Evolutionary conservation across 2,329 filamentous ascomycete species (phyloP).

Genomic region (Lasiodiplodia sp.): DNA sequence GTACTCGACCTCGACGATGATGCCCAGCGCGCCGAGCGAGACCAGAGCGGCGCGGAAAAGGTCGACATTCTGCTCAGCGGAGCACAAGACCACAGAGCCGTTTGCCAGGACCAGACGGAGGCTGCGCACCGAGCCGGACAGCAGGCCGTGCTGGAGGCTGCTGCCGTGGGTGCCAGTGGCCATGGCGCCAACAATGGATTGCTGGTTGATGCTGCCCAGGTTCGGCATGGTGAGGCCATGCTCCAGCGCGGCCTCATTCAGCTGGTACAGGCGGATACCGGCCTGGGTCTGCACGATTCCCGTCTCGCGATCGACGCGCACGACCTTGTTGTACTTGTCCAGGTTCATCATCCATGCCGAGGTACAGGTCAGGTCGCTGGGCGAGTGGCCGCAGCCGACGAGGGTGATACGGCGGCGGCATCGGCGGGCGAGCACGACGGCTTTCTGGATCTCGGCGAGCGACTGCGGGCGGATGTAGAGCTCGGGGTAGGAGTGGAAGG

Average conservation of each 20-base stretch:
- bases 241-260: slow-evolving; percentile 77
- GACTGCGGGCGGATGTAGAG: slow-evolving; percentile 87
- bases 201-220: slow-evolving; percentile 91
- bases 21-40: slow-evolving; percentile 87
- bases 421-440: slow-evolving; percentile 78
- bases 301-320: slow-evolving; percentile 71
- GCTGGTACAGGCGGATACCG: slow-evolving; percentile 81
- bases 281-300: slow-evolving; percentile 79
- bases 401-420: slow-evolving; percentile 84
- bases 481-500: slow-evolving; percentile 87
- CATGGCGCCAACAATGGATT: slow-evolving; percentile 91
- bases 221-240: slow-evolving; percentile 87
- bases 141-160: slow-evolving; percentile 80
- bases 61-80: slow-evolving; percentile 70
- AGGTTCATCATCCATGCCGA: slow-evolving; percentile 95
- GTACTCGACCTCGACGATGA: slow-evolving; percentile 89
- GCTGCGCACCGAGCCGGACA: slow-evolving; percentile 78
- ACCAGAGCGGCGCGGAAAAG: slow-evolving; percentile 89
- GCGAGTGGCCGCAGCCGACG: slow-evolving; percentile 91
- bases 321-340: slow-evolving; percentile 77
- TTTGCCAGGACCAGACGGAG: slow-evolving; percentile 84
- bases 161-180: slow-evolving; percentile 94
- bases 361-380: slow-evolving; percentile 89
- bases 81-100: slow-evolving; percentile 76
- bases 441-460: slow-evolving; percentile 81